Base-by-base conservation (phyloP, 306 rosid genomes). In the Potentilla sterilis region DNA sequence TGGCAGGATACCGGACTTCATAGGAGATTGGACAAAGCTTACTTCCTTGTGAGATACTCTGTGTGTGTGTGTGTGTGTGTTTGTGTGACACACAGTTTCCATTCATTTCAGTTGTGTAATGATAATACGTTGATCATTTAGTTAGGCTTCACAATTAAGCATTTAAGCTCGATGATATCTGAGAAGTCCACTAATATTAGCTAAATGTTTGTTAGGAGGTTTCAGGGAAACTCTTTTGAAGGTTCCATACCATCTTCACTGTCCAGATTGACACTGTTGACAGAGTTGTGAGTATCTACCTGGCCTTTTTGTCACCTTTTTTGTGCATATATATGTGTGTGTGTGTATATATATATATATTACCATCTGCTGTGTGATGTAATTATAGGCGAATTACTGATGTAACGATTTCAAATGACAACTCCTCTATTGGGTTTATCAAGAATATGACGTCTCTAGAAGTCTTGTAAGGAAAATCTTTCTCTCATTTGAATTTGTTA, bases 181-280 rank as follows among this genome's bases (percentile, higher is more conserved):
- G 32, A 34, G 44, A 48, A 70, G 55, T 66, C 24, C 43, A 14
- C 43, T 67, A 22, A 7, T 51, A 4, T 12, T 44, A 24, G 9
- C n/a, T 78, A 55, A 57, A 61, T 81, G 61, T 62, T 55, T 74
- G 46, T 40, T 48, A 93, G 98, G 96, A 88, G 89, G 82, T 69
- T 93, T 81, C 87, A 93, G 77, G 98, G 98, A 22, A 93, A 93
- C 85, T 86, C 93, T 70, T 91, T 91, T 37, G 76, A 81, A 79
- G 90, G 96, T 61, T 81, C 89, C 38, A 88, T 91, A 80, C 96
- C 98, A 38, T 66, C 83, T 0, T 75, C 94, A 18, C 84, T 93
- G 77, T 87, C 89, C 59, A 88, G 81, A 77, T 81, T 93, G 85
- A 88, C 90, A 74, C 83, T 90, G 78, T 59, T 93, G 63, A 41